Evolutionary conservation across 1,139 yeast genomes (phyloP).

Genomic region (Entelexis paramagnoliae): DNA sequence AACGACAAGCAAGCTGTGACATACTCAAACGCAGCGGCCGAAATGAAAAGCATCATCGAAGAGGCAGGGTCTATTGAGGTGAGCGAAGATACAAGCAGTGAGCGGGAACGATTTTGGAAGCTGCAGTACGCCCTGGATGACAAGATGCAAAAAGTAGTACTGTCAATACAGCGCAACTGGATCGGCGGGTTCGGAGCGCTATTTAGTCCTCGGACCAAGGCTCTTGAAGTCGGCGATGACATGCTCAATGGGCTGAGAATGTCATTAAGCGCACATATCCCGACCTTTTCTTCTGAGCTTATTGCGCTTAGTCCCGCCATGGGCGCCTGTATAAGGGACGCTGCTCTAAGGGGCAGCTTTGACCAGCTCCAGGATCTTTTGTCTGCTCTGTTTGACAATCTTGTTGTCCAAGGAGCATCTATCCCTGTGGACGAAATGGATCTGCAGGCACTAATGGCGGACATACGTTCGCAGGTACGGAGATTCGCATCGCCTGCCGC

Average conservation of each 20-base stretch:
- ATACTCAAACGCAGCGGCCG: background rate
- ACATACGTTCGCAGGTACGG: conserved; percentile 30
- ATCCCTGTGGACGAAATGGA: conserved; percentile 58
- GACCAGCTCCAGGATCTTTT: conserved; percentile 49
- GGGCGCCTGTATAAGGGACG: background rate
- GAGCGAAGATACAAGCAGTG: background rate
- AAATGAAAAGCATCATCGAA: background rate
- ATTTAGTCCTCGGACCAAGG: conserved; percentile 30
- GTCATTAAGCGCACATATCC: background rate
- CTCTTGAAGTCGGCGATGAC: background rate
- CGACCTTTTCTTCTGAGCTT: background rate
- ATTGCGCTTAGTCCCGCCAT: background rate
- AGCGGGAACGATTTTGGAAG: conserved; percentile 62
- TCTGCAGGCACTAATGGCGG: conserved; percentile 40
- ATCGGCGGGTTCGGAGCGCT: conserved; percentile 69
- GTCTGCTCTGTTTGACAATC: conserved; percentile 49
- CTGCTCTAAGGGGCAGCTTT: background rate
- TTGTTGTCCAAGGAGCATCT: conserved; percentile 53
- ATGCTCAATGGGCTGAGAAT: background rate
- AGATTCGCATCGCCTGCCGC: no score
- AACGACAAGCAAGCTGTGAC: background rate
- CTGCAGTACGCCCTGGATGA: conserved; percentile 53
- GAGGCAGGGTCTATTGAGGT: background rate
- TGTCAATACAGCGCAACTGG: conserved; percentile 56
- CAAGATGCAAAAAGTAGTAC: conserved; percentile 45